phyloP scores from a whole-genome alignment of 1,284 basidiomycete species.

The Anthracocystis panici-leucophaei region DNA sequence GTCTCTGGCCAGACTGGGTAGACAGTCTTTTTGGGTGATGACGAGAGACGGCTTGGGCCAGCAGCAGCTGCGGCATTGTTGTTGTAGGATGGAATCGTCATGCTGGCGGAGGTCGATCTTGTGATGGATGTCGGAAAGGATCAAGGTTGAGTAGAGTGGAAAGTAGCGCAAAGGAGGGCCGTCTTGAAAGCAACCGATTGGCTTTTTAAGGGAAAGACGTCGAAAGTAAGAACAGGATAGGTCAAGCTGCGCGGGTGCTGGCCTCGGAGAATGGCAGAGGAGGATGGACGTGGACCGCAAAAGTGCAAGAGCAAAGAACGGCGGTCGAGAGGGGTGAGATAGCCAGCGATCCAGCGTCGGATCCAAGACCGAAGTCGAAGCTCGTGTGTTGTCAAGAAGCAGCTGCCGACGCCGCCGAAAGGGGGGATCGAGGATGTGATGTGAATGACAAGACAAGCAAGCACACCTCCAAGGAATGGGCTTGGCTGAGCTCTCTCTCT shows the following conservation, averaged over 20 bases:
- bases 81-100: constrained; percentile 16
- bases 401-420: background rate
- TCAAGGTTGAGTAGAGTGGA: background rate
- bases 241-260: too few species aligned
- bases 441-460: background rate
- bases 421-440: background rate
- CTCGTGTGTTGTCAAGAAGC: background rate
- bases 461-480: background rate
- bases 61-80: background rate
- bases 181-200: constrained; percentile 1
- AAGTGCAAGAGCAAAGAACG: background rate
- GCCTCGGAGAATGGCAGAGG: constrained; percentile 3
- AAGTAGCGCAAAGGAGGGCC: background rate
- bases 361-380: background rate
- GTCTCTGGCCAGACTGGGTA: constrained; percentile 49
- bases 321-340: background rate
- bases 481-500: background rate
- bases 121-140: background rate
- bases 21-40: constrained; percentile 34
- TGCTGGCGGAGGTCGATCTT: background rate
- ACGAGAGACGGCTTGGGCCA: constrained; percentile 34
- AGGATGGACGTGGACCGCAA: background rate
- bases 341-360: constrained; percentile 1
- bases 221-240: background rate
- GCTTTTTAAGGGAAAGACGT: background rate